Percentiles rank a stretch among this genome's conserved stretches.
phyloP scores from a whole-genome alignment of 805 yeast genomes.

The Limtongia smithiae region DNA sequence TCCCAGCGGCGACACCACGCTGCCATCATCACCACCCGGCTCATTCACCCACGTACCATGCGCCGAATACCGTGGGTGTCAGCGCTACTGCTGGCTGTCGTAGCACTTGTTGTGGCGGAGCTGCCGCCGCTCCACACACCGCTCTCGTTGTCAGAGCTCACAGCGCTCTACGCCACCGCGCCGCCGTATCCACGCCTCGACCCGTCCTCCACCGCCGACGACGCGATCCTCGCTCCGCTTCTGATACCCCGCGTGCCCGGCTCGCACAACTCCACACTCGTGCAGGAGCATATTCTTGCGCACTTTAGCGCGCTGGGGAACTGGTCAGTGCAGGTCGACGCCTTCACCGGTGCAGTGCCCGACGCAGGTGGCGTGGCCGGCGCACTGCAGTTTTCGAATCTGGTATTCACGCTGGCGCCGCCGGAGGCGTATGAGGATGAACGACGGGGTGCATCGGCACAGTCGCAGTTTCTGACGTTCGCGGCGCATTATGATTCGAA shows the following conservation, averaged over 20 bases:
- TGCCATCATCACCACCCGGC: too few species aligned
- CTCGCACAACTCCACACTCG: constrained; percentile 39
- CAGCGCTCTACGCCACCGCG: not conserved
- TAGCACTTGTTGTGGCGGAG: not conserved
- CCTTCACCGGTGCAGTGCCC: constrained; percentile 29
- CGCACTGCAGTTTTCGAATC: constrained; percentile 39
- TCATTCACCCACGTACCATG: too few species aligned
- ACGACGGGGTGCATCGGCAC: not conserved
- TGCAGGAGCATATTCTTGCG: constrained; percentile 40
- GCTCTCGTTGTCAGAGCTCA: constrained; percentile 8
- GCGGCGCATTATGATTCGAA: constrained; percentile 59
- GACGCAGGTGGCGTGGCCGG: constrained; percentile 15
- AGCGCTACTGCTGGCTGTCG: not conserved
- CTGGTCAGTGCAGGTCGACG: constrained; percentile 35
- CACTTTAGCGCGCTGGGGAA: constrained; percentile 37
- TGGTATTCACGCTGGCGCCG: constrained; percentile 38
- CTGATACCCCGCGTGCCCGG: constrained; percentile 44
- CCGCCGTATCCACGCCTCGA: constrained; percentile 25
- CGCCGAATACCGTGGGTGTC: too few species aligned
- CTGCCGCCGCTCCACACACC: constrained; percentile 12
- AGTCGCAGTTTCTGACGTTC: constrained; percentile 30
- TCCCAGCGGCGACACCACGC: too few species aligned
- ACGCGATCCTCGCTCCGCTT: constrained; percentile 33
- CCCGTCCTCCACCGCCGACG: constrained; percentile 7
- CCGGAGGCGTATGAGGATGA: constrained; percentile 5